Evolutionary conservation across 1,284 basidiomycete genomes (phyloP).

Genomic region (Athelia sp.): DNA sequence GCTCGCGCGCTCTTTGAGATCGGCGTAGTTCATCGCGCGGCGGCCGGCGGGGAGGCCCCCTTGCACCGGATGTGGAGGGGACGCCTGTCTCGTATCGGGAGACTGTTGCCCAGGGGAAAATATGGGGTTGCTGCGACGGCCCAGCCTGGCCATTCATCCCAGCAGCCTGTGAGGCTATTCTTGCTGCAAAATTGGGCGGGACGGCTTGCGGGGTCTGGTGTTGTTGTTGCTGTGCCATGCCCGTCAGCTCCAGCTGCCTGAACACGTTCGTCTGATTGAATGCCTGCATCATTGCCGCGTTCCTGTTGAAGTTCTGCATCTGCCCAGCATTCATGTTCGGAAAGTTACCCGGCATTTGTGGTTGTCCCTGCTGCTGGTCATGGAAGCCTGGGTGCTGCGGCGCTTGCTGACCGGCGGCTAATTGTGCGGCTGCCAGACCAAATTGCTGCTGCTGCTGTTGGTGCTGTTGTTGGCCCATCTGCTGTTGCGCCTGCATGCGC

Average conservation of each 20-base stretch:
- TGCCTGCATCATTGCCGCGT: conserved; percentile 32
- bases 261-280: conserved; percentile 22
- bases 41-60: conserved; percentile 1
- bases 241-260: conserved; percentile 46
- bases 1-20: conserved; percentile 18
- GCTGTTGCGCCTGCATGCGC: conserved; percentile 28
- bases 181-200: conserved; percentile 30
- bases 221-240: conserved; percentile 42
- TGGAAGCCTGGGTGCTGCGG: conserved; percentile 33
- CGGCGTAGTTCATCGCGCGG: conserved; percentile 8
- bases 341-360: conserved; percentile 37
- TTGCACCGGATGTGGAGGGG: conserved; percentile 36
- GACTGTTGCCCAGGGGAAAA: conserved; percentile 38
- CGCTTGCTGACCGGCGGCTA: conserved; percentile 25
- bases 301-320: conserved; percentile 24
- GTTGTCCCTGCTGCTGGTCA: conserved; percentile 34
- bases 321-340: conserved; percentile 26
- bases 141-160: conserved; percentile 27
- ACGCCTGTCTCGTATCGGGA: conserved; percentile 40
- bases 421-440: conserved; percentile 24
- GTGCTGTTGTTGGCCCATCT: conserved; percentile 22
- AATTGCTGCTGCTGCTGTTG: conserved; percentile 41
- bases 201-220: conserved; percentile 30
- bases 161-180: conserved; percentile 27
- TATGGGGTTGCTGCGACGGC: conserved; percentile 30